A percentile compares a stretch with the other conserved stretches of the same genome.
These are phyloP conservation scores for Leishmania major DNA, from an alignment of 208 protist genomes.

Conservation along the genomic window DNA sequence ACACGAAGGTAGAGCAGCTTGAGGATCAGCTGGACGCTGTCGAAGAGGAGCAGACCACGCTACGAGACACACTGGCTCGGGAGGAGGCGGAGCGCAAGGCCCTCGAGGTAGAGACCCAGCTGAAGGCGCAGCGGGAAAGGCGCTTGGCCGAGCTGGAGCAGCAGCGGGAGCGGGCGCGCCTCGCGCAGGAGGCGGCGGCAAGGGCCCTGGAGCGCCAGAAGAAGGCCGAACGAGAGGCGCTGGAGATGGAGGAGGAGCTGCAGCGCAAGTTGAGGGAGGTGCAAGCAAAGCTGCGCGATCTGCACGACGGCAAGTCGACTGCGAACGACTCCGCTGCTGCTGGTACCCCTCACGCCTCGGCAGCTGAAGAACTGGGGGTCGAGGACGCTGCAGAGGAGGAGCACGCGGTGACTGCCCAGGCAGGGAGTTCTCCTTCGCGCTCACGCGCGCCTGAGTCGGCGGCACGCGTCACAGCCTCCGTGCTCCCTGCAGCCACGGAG, in stretches of 20 bases:
- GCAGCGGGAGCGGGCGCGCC: conserved; percentile 67
- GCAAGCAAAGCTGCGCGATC: conserved; percentile 39
- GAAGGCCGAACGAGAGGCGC: conserved; percentile 60
- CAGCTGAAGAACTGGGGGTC: not conserved
- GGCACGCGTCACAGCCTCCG: not conserved
- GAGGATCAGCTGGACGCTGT: conserved; percentile 29
- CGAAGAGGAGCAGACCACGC: conserved; percentile 23
- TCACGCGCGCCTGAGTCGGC: not conserved
- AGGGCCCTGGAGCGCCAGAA: conserved; percentile 61
- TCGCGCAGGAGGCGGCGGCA: conserved; percentile 65
- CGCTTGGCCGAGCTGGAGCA: conserved; percentile 48
- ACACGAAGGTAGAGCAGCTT: conserved; percentile 26
- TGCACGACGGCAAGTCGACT: conserved; percentile 17
- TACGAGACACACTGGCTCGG: conserved; percentile 34
- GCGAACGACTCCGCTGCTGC: not conserved
- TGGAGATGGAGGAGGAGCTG: conserved; percentile 67
- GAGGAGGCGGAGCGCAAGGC: conserved; percentile 57
- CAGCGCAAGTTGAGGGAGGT: conserved; percentile 60
- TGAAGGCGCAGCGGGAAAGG: conserved; percentile 58
- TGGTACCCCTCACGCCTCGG: not conserved
- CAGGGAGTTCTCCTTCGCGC: not conserved
- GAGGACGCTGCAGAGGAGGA: conserved; percentile 1
- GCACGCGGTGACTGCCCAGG: not conserved
- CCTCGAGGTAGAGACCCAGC: conserved; percentile 50
- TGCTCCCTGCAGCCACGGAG: not conserved